Evolutionary conservation across 257 asterid genomes (phyloP).

Genomic region (Nemophila menziesii): DNA sequence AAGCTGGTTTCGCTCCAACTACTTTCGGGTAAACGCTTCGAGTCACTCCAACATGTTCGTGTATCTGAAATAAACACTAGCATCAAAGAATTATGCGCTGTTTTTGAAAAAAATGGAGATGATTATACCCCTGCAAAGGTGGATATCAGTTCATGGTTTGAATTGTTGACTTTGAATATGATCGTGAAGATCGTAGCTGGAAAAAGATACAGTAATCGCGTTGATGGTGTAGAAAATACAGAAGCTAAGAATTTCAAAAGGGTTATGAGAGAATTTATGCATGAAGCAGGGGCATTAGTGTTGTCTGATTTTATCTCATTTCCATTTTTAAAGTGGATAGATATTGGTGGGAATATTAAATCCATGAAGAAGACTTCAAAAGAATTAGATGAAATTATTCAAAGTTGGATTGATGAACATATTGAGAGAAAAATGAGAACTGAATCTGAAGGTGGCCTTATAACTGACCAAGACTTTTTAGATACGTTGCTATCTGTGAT

Average conservation of each 20-base stretch:
- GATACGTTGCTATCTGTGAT: too few relatives aligned
- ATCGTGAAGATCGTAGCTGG: constrained; percentile 33
- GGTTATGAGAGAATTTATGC: constrained; percentile 26
- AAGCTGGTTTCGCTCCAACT: constrained; percentile 33
- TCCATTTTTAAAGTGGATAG: too few relatives aligned
- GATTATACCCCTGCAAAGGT: constrained; percentile 4
- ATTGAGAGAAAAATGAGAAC: too few relatives aligned
- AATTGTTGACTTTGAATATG: constrained; percentile 22
- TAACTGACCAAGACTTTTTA: too few relatives aligned
- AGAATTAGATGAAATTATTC: too few relatives aligned
- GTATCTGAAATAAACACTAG: constrained; percentile 18
- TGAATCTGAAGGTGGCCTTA: too few relatives aligned
- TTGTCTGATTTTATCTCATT: too few relatives aligned
- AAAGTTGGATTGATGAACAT: too few relatives aligned
- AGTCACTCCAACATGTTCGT: constrained; percentile 25
- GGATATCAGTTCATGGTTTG: constrained; percentile 26
- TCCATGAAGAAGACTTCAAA: too few relatives aligned
- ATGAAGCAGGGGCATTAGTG: constrained; percentile 21
- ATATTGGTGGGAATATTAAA: too few relatives aligned
- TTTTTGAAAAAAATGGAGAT: neutral
- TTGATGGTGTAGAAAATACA: neutral
- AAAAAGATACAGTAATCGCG: constrained; percentile 14
- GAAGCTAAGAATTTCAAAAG: constrained; percentile 11
- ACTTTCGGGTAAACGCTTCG: constrained; percentile 33
- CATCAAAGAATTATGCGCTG: constrained; percentile 15